phyloP scores from a whole-genome alignment of 345 rosid species.

The Bruguiera gymnorhiza region DNA sequence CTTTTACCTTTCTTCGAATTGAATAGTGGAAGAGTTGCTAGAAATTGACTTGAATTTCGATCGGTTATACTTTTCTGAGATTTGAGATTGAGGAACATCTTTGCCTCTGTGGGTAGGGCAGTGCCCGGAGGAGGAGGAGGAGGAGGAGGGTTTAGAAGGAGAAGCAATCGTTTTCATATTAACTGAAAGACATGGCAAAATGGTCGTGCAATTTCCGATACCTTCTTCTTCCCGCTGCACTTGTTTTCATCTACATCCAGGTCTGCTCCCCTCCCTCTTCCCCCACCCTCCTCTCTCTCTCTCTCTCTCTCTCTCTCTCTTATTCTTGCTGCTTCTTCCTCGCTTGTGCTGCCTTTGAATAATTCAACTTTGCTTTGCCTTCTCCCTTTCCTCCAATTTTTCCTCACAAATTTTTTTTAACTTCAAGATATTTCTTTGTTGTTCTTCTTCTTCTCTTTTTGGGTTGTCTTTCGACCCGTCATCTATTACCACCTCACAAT shows the following conservation, averaged over 20 bases:
- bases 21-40: no score
- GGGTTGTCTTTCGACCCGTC: no score
- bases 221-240: slow-evolving; percentile 74
- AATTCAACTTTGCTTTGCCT: not conserved
- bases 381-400: not conserved
- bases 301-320: not conserved
- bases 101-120: no score
- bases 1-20: no score
- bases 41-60: no score
- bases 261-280: slow-evolving; percentile 21
- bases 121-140: not conserved
- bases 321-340: not conserved
- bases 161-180: not conserved
- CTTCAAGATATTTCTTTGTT: no score
- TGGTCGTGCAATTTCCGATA: slow-evolving; percentile 62
- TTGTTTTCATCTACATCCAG: slow-evolving; percentile 80
- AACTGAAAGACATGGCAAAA: slow-evolving; percentile 35
- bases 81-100: no score
- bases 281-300: not conserved
- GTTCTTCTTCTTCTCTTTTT: no score
- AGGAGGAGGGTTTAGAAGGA: not conserved
- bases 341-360: not conserved
- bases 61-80: no score
- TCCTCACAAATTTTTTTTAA: no score
- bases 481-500: no score